These are phyloP conservation scores for Ceratobasidium papillatum DNA, from an alignment of 1,284 basidiomycete genomes.

Conservation along the genomic window DNA sequence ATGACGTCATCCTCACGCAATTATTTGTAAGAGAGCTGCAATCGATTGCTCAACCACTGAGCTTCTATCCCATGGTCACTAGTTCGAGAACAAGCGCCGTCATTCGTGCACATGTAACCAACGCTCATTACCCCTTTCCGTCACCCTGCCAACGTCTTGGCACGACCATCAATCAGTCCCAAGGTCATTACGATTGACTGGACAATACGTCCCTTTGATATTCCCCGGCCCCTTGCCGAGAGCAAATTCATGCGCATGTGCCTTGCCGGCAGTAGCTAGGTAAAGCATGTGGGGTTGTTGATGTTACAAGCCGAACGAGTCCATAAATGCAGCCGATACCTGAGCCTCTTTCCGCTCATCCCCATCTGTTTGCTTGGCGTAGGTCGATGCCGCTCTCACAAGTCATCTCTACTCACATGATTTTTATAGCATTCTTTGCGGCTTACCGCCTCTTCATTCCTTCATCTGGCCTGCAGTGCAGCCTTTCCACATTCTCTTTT, in stretches of 20 bases:
- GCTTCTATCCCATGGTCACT: slow-evolving; percentile 1
- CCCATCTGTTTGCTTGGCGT: not conserved
- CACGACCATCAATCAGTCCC: not conserved
- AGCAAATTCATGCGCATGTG: slow-evolving; percentile 4
- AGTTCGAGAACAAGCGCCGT: not conserved
- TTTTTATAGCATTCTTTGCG: slow-evolving; percentile 32
- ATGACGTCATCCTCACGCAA: not conserved
- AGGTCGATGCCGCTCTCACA: not conserved
- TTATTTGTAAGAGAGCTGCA: not conserved
- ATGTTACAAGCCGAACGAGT: not conserved
- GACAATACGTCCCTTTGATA: not conserved
- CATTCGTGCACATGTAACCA: not conserved
- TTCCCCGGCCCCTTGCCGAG: not conserved
- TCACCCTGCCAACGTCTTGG: slow-evolving; percentile 12
- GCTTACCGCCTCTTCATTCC: slow-evolving; percentile 40
- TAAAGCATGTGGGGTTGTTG: slow-evolving; percentile 9
- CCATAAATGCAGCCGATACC: not conserved
- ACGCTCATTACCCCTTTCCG: not conserved
- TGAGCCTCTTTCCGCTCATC: not conserved
- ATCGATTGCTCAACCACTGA: slow-evolving; percentile 39
- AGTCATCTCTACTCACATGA: not conserved
- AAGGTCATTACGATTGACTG: not conserved
- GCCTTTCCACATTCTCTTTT: slow-evolving; percentile 32
- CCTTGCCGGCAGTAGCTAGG: slow-evolving; percentile 31
- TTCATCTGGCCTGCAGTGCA: slow-evolving; percentile 33